phyloP scores from a whole-genome alignment of 2,329 filamentous ascomycete species.

The Orbilia blumenaviensis region DNA sequence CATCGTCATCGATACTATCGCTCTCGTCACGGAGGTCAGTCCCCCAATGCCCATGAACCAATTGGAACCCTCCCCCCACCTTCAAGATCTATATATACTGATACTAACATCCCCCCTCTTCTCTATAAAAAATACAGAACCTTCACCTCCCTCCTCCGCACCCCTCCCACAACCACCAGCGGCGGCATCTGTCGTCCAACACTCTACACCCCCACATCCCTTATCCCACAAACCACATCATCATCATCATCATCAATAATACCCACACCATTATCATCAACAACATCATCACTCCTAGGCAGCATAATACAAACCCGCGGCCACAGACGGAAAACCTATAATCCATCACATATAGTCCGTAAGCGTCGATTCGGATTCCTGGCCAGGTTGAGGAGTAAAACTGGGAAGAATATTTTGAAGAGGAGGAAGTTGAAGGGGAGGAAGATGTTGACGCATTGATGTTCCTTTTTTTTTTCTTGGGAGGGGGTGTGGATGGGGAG shows the following conservation, averaged over 20 bases:
- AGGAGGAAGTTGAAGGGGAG: slow-evolving; percentile 68
- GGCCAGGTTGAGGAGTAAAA: slow-evolving; percentile 65
- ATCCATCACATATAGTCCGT: slow-evolving; percentile 62
- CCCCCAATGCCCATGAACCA: too few species aligned
- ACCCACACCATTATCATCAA: background rate
- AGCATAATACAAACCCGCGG: slow-evolving; percentile 23
- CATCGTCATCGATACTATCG: slow-evolving; percentile 10
- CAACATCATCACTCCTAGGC: background rate
- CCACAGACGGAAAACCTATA: slow-evolving; percentile 43
- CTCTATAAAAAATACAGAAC: too few species aligned
- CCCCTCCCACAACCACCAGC: background rate
- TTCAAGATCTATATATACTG: background rate
- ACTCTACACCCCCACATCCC: background rate
- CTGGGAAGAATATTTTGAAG: slow-evolving; percentile 67
- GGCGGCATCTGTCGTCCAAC: slow-evolving; percentile 7
- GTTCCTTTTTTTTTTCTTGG: background rate
- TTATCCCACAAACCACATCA: background rate
- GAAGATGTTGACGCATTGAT: slow-evolving; percentile 49
- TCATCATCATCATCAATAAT: background rate
- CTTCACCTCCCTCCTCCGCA: slow-evolving; percentile 48
- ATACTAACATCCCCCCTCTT: background rate
- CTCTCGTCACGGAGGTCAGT: slow-evolving; percentile 21
- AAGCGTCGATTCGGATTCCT: slow-evolving; percentile 71
- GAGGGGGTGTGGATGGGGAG: background rate
- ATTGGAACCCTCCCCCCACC: too few species aligned